Evolutionary conservation across 345 rosid genomes (phyloP).

Genomic region (Gossypium bickii): DNA sequence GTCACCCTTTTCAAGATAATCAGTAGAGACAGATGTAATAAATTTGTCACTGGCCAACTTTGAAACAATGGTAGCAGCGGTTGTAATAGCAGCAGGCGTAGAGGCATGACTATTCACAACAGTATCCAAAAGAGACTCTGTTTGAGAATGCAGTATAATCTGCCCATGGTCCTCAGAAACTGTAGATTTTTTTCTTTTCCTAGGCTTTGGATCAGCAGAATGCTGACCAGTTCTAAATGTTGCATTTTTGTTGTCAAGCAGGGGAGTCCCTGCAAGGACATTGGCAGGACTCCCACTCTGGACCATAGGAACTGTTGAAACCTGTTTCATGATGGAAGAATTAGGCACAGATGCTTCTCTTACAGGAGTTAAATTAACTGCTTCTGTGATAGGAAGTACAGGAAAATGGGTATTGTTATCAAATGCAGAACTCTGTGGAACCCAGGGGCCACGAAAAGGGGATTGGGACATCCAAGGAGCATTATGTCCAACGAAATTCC

Average conservation of each 20-base stretch:
- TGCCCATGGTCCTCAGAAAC: slow-evolving; percentile 44
- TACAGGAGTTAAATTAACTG: slow-evolving; percentile 54
- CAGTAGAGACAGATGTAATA: slow-evolving; percentile 37
- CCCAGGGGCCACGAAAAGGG: slow-evolving; percentile 65
- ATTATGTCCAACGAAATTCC: slow-evolving; percentile 59
- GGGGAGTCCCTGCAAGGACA: slow-evolving; percentile 39
- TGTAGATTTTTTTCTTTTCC: slow-evolving; percentile 71
- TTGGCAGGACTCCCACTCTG: slow-evolving; percentile 38
- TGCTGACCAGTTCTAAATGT: slow-evolving; percentile 41
- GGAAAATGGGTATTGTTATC: slow-evolving; percentile 56
- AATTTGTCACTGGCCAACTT: slow-evolving; percentile 38
- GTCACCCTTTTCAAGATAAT: slow-evolving; percentile 33
- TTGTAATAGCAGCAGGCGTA: slow-evolving; percentile 37
- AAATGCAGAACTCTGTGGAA: slow-evolving; percentile 54
- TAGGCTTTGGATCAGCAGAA: slow-evolving; percentile 54
- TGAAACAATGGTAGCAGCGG: slow-evolving; percentile 37
- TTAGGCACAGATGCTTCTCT: slow-evolving; percentile 52
- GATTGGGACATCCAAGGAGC: slow-evolving; percentile 73
- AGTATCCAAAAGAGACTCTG: slow-evolving; percentile 37
- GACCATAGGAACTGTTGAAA: slow-evolving; percentile 29
- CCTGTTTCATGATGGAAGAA: slow-evolving; percentile 45
- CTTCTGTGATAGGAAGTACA: slow-evolving; percentile 47
- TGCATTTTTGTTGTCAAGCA: slow-evolving; percentile 40
- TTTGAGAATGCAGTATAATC: slow-evolving; percentile 38
- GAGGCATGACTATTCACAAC: slow-evolving; percentile 32